These are phyloP conservation scores for Puccinellia tenuiflora DNA, from an alignment of 176 grass and related monocot species.

Conservation along the genomic window DNA sequence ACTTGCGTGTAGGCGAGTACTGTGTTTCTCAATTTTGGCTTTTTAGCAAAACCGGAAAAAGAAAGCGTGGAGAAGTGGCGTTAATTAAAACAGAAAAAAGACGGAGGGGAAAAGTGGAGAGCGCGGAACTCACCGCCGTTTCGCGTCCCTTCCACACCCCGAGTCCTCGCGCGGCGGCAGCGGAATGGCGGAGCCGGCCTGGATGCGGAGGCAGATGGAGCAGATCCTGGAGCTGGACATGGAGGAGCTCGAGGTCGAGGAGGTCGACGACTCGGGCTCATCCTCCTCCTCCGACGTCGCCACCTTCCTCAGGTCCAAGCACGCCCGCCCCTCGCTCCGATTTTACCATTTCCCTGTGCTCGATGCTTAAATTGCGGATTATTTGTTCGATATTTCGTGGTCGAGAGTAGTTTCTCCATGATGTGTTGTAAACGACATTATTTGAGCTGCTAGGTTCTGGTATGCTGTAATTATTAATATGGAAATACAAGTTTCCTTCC, in stretches of 20 bases:
- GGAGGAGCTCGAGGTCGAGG: conserved; percentile 95
- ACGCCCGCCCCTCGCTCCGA: neutral
- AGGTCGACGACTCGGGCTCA: conserved; percentile 47
- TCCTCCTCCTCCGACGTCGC: conserved; percentile 45
- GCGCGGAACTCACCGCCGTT: neutral
- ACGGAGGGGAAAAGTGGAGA: neutral
- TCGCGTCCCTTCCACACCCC: neutral
- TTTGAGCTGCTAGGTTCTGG: neutral
- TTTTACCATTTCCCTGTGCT: neutral
- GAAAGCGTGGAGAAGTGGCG: neutral
- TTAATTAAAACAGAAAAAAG: neutral
- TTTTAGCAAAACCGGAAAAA: too few species aligned
- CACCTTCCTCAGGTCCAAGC: conserved; percentile 55
- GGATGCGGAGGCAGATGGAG: conserved; percentile 74
- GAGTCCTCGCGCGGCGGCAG: neutral
- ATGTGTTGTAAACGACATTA: neutral
- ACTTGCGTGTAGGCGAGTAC: too few species aligned
- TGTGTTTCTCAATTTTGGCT: too few species aligned
- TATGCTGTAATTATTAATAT: neutral
- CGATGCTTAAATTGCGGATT: neutral
- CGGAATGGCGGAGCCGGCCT: conserved; percentile 35
- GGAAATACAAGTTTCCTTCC: neutral
- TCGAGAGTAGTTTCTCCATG: neutral
- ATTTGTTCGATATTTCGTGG: neutral
- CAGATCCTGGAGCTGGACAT: conserved; percentile 87